Conservation (phyloP, 768 basidiomycete genomes). For the Podaxis mareebaensis region DNA sequence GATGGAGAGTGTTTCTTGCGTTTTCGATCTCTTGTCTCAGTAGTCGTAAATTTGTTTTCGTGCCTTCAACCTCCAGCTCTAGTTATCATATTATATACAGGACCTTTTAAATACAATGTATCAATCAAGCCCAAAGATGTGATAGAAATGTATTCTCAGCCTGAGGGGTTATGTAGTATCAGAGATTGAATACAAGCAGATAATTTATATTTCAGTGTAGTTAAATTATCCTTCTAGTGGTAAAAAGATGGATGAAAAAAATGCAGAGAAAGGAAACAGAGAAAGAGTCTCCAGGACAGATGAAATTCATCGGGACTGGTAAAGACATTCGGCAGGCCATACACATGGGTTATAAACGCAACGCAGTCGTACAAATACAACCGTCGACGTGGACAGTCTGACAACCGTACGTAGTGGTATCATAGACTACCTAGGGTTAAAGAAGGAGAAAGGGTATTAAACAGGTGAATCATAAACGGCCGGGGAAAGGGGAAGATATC, state of each 20-base stretch:
- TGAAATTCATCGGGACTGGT: not conserved
- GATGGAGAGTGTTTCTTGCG: not conserved
- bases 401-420: not conserved
- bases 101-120: not conserved
- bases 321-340: not conserved
- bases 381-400: slow-evolving; percentile 6
- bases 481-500: not conserved
- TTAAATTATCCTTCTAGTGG: not conserved
- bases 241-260: not conserved
- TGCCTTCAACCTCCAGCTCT: not conserved
- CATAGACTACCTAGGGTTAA: not conserved
- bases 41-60: too few relatives aligned
- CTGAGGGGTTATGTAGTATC: not conserved
- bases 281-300: slow-evolving; percentile 7
- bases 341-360: slow-evolving; percentile 6
- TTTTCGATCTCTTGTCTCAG: too few relatives aligned
- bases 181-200: not conserved
- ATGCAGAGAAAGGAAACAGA: not conserved
- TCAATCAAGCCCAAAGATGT: not conserved
- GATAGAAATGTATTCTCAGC: not conserved
- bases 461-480: slow-evolving; percentile 2
- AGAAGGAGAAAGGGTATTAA: slow-evolving; percentile 9
- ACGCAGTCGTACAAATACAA: slow-evolving; percentile 14
- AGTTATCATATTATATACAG: not conserved
- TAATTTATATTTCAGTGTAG: slow-evolving; percentile 11